phyloP scores from a whole-genome alignment of 495 filamentous ascomycete genomes.

The Cercophora scortea region DNA sequence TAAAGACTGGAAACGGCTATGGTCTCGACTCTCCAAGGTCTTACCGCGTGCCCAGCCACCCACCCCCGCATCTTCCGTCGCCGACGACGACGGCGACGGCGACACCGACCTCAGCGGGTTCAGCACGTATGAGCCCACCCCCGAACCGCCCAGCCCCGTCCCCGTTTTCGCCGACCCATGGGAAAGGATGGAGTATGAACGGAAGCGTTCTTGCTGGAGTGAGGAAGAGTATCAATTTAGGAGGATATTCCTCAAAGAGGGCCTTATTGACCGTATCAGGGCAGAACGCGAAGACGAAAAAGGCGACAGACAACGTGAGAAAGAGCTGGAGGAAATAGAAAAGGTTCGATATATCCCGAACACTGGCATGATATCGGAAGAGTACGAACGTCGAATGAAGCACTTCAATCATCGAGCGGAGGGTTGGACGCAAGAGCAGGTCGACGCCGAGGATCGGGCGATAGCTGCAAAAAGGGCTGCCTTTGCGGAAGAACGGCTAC shows the following conservation, averaged over 20 bases:
- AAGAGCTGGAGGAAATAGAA: constrained; percentile 8
- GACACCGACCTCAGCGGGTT: constrained; percentile 6
- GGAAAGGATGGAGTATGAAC: constrained; percentile 6
- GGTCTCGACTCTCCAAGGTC: constrained; percentile 5
- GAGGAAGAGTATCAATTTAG: constrained; percentile 3
- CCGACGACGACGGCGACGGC: not conserved
- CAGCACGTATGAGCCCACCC: constrained; percentile 3
- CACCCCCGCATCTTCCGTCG: not conserved
- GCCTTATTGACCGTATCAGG: not conserved
- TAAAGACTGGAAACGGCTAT: constrained; percentile 3
- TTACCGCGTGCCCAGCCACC: not conserved
- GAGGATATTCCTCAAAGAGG: constrained; percentile 5
- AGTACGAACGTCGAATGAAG: constrained; percentile 1
- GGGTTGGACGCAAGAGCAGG: constrained; percentile 7
- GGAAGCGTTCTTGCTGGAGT: constrained; percentile 2
- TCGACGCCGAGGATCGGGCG: constrained; percentile 5
- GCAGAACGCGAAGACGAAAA: constrained; percentile 1
- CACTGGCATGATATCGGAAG: not conserved
- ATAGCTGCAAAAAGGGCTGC: not conserved
- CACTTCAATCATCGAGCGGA: constrained; percentile 5
- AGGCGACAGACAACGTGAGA: constrained; percentile 4
- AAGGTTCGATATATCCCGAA: constrained; percentile 1
- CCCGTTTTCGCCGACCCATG: constrained; percentile 1
- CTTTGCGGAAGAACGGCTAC: not conserved
- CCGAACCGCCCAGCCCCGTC: not conserved